Base-by-base conservation (phyloP, 768 basidiomycete species). In the Collybia mongolica region DNA sequence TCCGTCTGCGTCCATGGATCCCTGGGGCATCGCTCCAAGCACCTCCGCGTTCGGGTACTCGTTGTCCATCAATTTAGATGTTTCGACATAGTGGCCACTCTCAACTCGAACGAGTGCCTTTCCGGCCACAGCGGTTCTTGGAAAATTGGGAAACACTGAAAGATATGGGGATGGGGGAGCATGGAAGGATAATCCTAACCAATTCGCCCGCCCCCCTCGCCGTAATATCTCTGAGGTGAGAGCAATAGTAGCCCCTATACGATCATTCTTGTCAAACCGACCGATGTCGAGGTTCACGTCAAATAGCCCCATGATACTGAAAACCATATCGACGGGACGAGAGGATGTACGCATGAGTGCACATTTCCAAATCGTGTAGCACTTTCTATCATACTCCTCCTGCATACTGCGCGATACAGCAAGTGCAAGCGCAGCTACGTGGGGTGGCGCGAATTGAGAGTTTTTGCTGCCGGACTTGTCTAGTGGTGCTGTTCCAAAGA, bases 161-260 rank as follows among this genome's bases (percentile, higher is more conserved):
- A 46, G 44, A n/a, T 46, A 28, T 18, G n/a, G 14, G 44, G n/a
- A 22, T 46, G 44, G 44, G 6, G 28, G 26, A 24, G 35, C 35
- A 14, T 46, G 44, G 32, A 46, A 46, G 26, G 44, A 46, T 46
- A 18, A 15, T n/a, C 44, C 44, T 18, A 46, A 28, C 44, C 44
- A 46, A 29, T 24, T 36, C 15, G 29, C 44, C 6, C 44, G 28
- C 12, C 44, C 44, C 5, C 44, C 44, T 18, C 35, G 28, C 44
- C 29, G 28, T 22, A 46, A 23, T 46, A 46, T 46, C 29, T 46
- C 44, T 11, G 24, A 17, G 35, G 44, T 32, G 19, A 46, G 44
- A 17, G 44, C 44, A 46, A 46, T 46, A 14, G 44, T 46, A 18
- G 44, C 44, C n/a, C 44, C 29, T 19, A 46, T 24, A 18, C 44